Base-by-base conservation (phyloP, 495 filamentous ascomycete genomes). In the Sordaria brevicollis region DNA sequence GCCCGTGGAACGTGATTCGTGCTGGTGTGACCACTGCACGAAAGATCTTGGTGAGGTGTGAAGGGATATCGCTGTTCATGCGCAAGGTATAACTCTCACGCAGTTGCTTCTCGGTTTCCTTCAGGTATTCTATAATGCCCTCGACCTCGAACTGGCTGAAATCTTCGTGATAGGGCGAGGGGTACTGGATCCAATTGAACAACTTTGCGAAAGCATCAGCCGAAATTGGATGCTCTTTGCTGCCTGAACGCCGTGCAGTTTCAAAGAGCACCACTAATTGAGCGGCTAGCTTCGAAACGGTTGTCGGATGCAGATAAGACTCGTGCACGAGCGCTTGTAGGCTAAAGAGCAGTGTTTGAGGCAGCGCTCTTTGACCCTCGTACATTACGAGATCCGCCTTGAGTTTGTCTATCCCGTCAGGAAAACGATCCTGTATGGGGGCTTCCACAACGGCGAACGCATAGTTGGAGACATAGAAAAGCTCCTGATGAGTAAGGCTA, bases 1-100 rank as follows among this genome's bases (percentile, higher is more conserved):
- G 92, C 0, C 92, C 92, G 34, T 86, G 84, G 17, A 93, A 82
- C n/a, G 83, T 87, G 39, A 88, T 85, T 2, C 88, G 85, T n/a
- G 86, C 81, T 0, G 92, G 92, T 0, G 90, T 92, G 34, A 94
- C 85, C n/a, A 79, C 81, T 9, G 83, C 87, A 34, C 87, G 86
- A 68, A 89, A 86, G 38, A 93, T 82, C 65, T 82, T 79, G 49
- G 69, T 78, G 33, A 76, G 68, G 62, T 70, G 74, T 54, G 39
- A 21, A 9, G 77, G 69, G n/a, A 74, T 70, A 15, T 76, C 71
- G 15, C 67, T 65, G 31, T 76, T 73, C 7, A 74, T 69, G 8
- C 71, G 69, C 54, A 80, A 73, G 5, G 69, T 73, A 6, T 76
- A 35, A 35, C 77, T 77, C 1, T 73, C 68, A 1, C 75, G 76